These are phyloP conservation scores for Penicillium griseofulvum DNA, from an alignment of 2,329 filamentous ascomycete species.

Conservation along the genomic window DNA sequence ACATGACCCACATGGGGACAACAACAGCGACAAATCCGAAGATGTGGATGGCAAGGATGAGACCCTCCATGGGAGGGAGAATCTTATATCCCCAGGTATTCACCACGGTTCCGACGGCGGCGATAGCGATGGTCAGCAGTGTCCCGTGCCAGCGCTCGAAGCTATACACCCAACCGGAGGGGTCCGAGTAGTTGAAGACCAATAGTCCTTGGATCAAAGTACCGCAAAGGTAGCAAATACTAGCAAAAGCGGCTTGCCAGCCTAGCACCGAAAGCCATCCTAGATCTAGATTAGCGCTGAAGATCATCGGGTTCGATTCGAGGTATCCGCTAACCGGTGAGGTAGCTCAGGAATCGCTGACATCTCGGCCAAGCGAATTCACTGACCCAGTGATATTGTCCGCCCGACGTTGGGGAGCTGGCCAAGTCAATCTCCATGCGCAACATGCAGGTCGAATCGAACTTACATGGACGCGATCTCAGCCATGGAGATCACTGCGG, in stretches of 20 bases:
- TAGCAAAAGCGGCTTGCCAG: slow-evolving; percentile 38
- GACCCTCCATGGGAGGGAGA: slow-evolving; percentile 52
- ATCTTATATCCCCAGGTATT: slow-evolving; percentile 49
- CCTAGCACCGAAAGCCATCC: slow-evolving; percentile 40
- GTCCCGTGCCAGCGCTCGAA: slow-evolving; percentile 41
- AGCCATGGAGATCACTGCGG: slow-evolving; percentile 40
- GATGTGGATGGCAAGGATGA: slow-evolving; percentile 52
- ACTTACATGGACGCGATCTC: slow-evolving; percentile 42
- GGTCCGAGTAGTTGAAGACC: slow-evolving; percentile 31
- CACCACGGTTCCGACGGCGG: slow-evolving; percentile 49
- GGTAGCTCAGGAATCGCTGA: slow-evolving; percentile 37
- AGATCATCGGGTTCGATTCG: neutral
- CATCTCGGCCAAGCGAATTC: slow-evolving; percentile 36
- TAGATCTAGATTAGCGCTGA: slow-evolving; percentile 2
- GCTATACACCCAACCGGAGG: slow-evolving; percentile 20
- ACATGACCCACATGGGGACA: slow-evolving; percentile 35
- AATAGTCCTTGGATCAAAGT: slow-evolving; percentile 37
- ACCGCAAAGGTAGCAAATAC: slow-evolving; percentile 34
- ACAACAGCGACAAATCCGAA: slow-evolving; percentile 47
- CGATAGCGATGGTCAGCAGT: slow-evolving; percentile 50
- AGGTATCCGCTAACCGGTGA: slow-evolving; percentile 28
- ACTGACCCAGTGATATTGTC: slow-evolving; percentile 44
- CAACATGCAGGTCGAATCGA: neutral
- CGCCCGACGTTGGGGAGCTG: slow-evolving; percentile 39
- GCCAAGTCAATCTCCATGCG: slow-evolving; percentile 2